A percentile compares a stretch with the other conserved stretches of the same genome.
phyloP scores from a whole-genome alignment of 169 alveolate genomes.

The Pseudocohnilembus persalinus region DNA sequence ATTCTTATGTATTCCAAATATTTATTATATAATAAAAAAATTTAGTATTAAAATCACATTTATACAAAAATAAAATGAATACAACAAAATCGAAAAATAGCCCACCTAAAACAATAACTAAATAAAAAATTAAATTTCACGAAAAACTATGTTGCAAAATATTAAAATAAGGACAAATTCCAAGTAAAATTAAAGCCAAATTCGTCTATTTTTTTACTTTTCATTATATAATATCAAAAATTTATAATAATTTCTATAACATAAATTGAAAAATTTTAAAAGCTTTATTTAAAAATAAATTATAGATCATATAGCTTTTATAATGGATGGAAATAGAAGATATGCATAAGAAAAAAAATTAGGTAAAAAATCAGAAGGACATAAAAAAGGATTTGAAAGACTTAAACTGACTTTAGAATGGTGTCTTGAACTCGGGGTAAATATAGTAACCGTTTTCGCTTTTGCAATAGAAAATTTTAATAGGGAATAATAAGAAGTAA shows the following conservation, averaged over 20 bases:
- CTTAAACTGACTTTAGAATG: slow-evolving; percentile 46
- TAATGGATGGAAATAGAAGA: slow-evolving; percentile 62
- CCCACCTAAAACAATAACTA: background rate
- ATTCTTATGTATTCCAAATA: too few species aligned
- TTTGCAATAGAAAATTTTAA: slow-evolving; percentile 50
- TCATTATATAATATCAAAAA: too few species aligned
- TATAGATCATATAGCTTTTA: slow-evolving; percentile 37
- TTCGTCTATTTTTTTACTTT: too few species aligned
- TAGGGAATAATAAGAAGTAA: slow-evolving; percentile 48
- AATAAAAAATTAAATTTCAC: slow-evolving; percentile 17
- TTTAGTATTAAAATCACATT: too few species aligned
- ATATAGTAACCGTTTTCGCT: slow-evolving; percentile 59
- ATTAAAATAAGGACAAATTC: slow-evolving; percentile 22
- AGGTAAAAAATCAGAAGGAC: slow-evolving; percentile 56
- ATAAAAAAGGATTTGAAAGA: slow-evolving; percentile 46
- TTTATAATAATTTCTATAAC: too few species aligned
- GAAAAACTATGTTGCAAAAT: slow-evolving; percentile 3
- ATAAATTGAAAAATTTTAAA: too few species aligned
- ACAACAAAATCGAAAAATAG: too few species aligned
- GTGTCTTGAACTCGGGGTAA: slow-evolving; percentile 49
- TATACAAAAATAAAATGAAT: too few species aligned
- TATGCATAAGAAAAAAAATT: slow-evolving; percentile 26
- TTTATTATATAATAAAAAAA: too few species aligned
- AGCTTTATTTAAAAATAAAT: too few species aligned
- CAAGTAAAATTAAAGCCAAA: too few species aligned